A percentile compares a stretch with the other conserved stretches of the same genome.
phyloP scores from a whole-genome alignment of 1,284 basidiomycete genomes.

The Cystobasidiaceae sp. region DNA sequence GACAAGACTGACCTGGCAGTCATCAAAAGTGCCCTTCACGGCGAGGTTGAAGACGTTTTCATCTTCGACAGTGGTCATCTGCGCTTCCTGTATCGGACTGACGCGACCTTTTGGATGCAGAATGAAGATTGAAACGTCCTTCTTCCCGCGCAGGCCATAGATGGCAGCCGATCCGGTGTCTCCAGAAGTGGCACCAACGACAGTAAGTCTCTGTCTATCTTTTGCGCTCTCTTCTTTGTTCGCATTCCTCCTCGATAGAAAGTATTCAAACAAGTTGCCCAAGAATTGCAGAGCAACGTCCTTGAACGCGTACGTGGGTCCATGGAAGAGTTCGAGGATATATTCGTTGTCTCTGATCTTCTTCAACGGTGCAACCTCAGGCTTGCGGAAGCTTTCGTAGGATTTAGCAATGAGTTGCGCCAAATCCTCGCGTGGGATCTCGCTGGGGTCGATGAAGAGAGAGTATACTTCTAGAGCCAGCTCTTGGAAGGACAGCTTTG shows the following conservation, averaged over 20 bases:
- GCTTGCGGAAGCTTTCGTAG: constrained; percentile 79
- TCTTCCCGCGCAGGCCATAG: constrained; percentile 89
- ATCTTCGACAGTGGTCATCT: constrained; percentile 98
- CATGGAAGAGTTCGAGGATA: constrained; percentile 92
- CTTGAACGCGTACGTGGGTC: constrained; percentile 98
- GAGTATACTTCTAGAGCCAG: constrained; percentile 81
- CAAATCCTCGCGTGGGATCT: constrained; percentile 74
- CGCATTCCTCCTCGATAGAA: constrained; percentile 76
- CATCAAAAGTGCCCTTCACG: constrained; percentile 92
- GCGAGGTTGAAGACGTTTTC: constrained; percentile 92
- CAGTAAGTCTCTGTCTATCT: constrained; percentile 70
- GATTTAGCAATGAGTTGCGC: constrained; percentile 71
- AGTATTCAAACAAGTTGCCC: constrained; percentile 96
- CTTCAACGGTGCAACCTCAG: constrained; percentile 74
- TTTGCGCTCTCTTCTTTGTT: constrained; percentile 52
- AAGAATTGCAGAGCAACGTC: constrained; percentile 95
- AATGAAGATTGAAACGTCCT: constrained; percentile 94
- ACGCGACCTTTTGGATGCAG: constrained; percentile 96
- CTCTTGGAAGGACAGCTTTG: constrained; percentile 70
- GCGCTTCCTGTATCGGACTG: constrained; percentile 95
- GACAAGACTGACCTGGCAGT: constrained; percentile 79
- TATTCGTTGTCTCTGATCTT: constrained; percentile 62
- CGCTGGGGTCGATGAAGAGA: constrained; percentile 76
- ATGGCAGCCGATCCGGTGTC: constrained; percentile 99
- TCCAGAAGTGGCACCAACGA: constrained; percentile 93